Evolutionary conservation across 768 basidiomycete genomes (phyloP).

Genomic region (Russula ochroleuca): DNA sequence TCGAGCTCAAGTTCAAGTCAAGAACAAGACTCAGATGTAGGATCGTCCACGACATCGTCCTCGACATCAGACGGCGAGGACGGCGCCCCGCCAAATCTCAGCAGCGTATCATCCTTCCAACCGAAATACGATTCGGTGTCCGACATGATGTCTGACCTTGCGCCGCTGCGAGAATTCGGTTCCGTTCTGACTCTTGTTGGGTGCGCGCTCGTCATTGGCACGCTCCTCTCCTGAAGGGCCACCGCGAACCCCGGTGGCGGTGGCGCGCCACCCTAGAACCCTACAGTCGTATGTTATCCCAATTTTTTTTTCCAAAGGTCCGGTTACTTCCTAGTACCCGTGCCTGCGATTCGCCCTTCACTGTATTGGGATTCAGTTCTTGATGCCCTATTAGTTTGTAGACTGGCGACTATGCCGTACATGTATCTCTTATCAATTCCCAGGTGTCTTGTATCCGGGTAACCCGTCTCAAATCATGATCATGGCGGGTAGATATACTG

Average conservation of each 20-base stretch:
- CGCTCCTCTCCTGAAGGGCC: slow-evolving; percentile 23
- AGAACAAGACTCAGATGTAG: slow-evolving; percentile 18
- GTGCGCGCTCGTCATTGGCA: slow-evolving; percentile 25
- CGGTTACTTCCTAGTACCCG: not conserved
- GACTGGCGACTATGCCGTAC: slow-evolving; percentile 2
- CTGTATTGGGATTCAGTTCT: not conserved
- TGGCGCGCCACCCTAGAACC: slow-evolving; percentile 1
- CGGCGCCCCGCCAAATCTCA: not conserved
- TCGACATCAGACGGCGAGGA: slow-evolving; percentile 27
- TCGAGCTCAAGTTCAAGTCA: slow-evolving; percentile 22
- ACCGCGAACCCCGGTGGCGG: not conserved
- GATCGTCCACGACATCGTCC: slow-evolving; percentile 19
- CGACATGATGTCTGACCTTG: slow-evolving; percentile 21
- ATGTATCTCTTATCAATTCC: slow-evolving; percentile 8
- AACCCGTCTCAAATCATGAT: not conserved
- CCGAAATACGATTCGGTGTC: slow-evolving; percentile 20
- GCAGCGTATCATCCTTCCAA: slow-evolving; percentile 9
- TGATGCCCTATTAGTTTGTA: not conserved
- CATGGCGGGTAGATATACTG: not conserved
- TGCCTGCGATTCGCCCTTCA: not conserved
- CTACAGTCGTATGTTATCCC: not conserved
- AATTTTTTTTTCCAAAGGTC: not conserved
- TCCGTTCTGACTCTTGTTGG: slow-evolving; percentile 26
- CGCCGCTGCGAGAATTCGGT: slow-evolving; percentile 24
- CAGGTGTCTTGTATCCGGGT: not conserved